Evolutionary conservation across 1,284 basidiomycete genomes (phyloP).

Genomic region (Pseudozyma tsukubaensis): DNA sequence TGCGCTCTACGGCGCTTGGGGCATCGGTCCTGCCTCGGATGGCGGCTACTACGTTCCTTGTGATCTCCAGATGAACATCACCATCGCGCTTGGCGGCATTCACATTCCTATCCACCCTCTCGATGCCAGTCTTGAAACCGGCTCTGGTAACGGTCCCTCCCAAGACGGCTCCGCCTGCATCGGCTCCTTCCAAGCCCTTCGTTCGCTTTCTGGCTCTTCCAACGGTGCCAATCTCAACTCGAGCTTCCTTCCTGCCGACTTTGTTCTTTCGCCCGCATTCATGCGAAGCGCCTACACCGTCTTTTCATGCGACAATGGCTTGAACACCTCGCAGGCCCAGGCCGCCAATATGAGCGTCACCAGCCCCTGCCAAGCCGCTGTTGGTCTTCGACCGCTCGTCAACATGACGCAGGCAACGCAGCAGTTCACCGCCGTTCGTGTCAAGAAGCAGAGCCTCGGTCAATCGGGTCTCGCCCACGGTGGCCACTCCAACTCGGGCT

Average conservation of each 20-base stretch:
- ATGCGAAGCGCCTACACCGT: constrained; percentile 62
- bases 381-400: constrained; percentile 56
- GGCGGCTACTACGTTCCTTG: constrained; percentile 63
- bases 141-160: constrained; percentile 35
- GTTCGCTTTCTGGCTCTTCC: constrained; percentile 36
- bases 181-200: constrained; percentile 60
- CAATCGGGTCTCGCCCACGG: constrained; percentile 36
- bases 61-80: constrained; percentile 55
- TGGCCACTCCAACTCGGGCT: constrained; percentile 18
- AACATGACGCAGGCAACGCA: constrained; percentile 48
- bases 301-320: constrained; percentile 52
- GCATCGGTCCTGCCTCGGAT: constrained; percentile 55
- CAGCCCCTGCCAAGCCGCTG: constrained; percentile 46
- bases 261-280: constrained; percentile 58
- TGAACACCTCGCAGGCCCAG: constrained; percentile 22
- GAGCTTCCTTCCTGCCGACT: constrained; percentile 53
- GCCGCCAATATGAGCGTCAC: constrained; percentile 26
- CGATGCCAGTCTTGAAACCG: constrained; percentile 46
- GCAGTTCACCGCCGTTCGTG: constrained; percentile 58
- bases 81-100: constrained; percentile 47
- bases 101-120: constrained; percentile 60
- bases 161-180: constrained; percentile 43
- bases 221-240: constrained; percentile 34
- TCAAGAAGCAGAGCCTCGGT: constrained; percentile 57
- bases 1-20: constrained; percentile 60